These are phyloP conservation scores for Solanum ossicruentum DNA, from an alignment of 257 asterid species.

Conservation along the genomic window DNA sequence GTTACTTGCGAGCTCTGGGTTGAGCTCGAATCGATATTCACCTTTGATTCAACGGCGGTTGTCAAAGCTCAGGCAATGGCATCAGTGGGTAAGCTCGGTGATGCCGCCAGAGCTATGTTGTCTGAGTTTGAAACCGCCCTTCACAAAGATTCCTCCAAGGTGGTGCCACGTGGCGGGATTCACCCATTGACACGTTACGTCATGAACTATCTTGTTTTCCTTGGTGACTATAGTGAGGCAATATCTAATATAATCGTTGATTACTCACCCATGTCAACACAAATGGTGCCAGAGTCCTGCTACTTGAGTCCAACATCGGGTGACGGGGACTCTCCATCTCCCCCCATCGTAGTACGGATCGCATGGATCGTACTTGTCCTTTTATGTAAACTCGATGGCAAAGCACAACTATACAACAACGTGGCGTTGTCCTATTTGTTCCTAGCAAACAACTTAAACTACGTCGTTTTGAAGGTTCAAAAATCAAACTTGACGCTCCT, in stretches of 20 bases:
- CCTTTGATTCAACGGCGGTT: constrained; percentile 27
- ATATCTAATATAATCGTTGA: constrained; percentile 52
- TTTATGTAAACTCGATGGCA: constrained; percentile 65
- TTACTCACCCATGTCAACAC: constrained; percentile 17
- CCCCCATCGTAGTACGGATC: constrained; percentile 26
- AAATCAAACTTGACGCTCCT: constrained; percentile 39
- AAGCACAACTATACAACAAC: constrained; percentile 50
- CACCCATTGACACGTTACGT: constrained; percentile 87
- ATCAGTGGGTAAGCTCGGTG: constrained; percentile 51
- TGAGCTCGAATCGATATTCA: constrained; percentile 45
- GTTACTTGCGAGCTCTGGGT: constrained; percentile 48
- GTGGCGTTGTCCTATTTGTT: constrained; percentile 57
- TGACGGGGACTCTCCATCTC: constrained; percentile 17
- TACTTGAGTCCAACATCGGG: constrained; percentile 21
- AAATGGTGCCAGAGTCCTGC: constrained; percentile 38
- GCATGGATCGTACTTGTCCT: constrained; percentile 72
- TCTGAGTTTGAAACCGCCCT: constrained; percentile 62
- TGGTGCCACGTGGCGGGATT: constrained; percentile 43
- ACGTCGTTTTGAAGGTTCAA: constrained; percentile 53
- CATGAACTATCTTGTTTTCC: constrained; percentile 65
- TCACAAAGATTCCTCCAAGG: constrained; percentile 56
- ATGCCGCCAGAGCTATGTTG: constrained; percentile 45
- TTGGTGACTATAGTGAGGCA: constrained; percentile 61
- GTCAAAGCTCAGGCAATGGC: constrained; percentile 44
- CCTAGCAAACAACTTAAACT: constrained; percentile 66